Evolutionary conservation across 495 filamentous ascomycete genomes (phyloP), one percentile per base, ranked within the genome.

Genomic region (Penicillium ochrochloron): DNA sequence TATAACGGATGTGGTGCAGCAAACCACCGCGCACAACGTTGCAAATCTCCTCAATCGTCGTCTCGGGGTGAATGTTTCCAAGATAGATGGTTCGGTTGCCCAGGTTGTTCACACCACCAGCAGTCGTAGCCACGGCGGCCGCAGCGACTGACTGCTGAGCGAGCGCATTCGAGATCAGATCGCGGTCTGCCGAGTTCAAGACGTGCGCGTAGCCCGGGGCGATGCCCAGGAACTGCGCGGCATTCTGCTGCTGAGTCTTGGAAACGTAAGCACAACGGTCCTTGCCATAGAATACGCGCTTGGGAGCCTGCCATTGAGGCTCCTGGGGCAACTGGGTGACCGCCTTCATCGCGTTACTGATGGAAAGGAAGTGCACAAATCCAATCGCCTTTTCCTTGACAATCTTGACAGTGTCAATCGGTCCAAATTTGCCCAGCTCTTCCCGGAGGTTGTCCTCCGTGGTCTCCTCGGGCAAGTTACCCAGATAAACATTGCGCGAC

Each of bases 181-280:
- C 95, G 15, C 94, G 90, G 75, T 99, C 95, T 41, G 95, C 94
- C 29, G 91, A 92, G 73, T 97, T 98, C 60, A 98, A 85, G 70
- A 97, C 92, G 73, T 97, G 93, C 3, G 95, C 93, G 75, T 97
- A 97, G 31, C 94, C 94, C n/a, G 95, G 95, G 12, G 95, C 92
- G 69, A 99, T 99, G 54, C 95, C 96, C 11, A 99, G 85, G 75
- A 97, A 99, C 78, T 99, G 95, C 31, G 95, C 95, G 17, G 95
- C 95, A 71, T 99, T 99, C 82, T 99, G 95, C 78, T 99, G 95
- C 79, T 99, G 95, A 0, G 95, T 99, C 85, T 99, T 99, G 48
- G 95, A 99, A 41, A 99, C 94, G 73, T 99, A 99, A 21, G 95
- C 95, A 73, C 95, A 99, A 50, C 95, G 86, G 75, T 99, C 95